Evolutionary conservation across 148 eudicot species (phyloP).

Genomic region (Fagopyrum homotropicum): DNA sequence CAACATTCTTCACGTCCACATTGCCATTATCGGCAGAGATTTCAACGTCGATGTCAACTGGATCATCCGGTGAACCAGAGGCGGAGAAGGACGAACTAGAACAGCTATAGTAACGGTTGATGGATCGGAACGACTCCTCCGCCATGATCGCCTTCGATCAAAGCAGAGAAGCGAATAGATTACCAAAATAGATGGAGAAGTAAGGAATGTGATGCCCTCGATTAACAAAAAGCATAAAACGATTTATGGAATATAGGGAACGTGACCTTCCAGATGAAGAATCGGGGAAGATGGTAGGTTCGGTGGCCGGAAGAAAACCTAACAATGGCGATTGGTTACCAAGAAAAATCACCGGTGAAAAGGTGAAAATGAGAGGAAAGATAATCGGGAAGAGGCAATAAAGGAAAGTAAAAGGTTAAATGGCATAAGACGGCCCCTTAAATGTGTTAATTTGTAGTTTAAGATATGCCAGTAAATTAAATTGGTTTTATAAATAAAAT

Average conservation of each 20-base stretch:
- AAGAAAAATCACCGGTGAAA: conserved; percentile 8
- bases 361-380: not conserved
- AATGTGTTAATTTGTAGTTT: too few relatives aligned
- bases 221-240: not conserved
- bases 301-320: not conserved
- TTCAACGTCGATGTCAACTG: not conserved
- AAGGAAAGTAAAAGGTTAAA: not conserved
- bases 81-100: not conserved
- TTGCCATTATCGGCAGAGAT: not conserved
- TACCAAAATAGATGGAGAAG: too few relatives aligned
- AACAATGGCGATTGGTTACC: not conserved
- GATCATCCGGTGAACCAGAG: not conserved
- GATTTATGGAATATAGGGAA: not conserved
- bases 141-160: conserved; percentile 7
- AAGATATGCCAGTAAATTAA: too few relatives aligned
- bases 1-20: not conserved
- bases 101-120: not conserved
- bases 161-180: not conserved
- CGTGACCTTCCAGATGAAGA: too few relatives aligned
- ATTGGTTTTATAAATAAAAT: too few relatives aligned
- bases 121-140: not conserved
- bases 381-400: not conserved
- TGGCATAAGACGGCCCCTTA: too few relatives aligned
- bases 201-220: too few relatives aligned
- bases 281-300: not conserved